Percentiles rank a stretch among this genome's conserved stretches.
These are phyloP conservation scores for Microdochium trichocladiopsis DNA, from an alignment of 2,329 filamentous ascomycete species.

Conservation along the genomic window DNA sequence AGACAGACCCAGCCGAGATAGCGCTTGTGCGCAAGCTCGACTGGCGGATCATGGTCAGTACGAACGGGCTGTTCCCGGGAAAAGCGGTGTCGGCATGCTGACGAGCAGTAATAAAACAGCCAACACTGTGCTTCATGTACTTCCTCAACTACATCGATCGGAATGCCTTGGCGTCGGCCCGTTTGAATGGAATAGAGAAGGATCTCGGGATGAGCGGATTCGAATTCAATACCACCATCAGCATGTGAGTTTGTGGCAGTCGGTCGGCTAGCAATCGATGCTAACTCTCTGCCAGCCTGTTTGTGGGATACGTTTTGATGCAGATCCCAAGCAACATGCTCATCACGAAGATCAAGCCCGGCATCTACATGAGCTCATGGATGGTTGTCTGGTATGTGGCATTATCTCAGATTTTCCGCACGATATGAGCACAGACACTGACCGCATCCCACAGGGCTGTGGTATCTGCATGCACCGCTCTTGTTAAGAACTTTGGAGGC, in stretches of 20 bases:
- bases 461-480: slow-evolving; percentile 22
- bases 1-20: slow-evolving; percentile 25
- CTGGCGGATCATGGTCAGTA: slow-evolving; percentile 21
- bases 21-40: slow-evolving; percentile 27
- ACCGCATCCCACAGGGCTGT: background rate
- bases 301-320: slow-evolving; percentile 30
- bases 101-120: slow-evolving; percentile 7
- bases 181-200: slow-evolving; percentile 29
- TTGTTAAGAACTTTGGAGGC: slow-evolving; percentile 24
- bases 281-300: background rate
- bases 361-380: slow-evolving; percentile 32
- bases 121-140: slow-evolving; percentile 24
- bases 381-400: slow-evolving; percentile 30
- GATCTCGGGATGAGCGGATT: slow-evolving; percentile 28
- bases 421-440: background rate
- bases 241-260: slow-evolving; percentile 8
- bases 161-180: slow-evolving; percentile 39
- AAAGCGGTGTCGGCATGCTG: background rate
- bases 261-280: too few species aligned
- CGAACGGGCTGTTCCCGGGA: background rate
- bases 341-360: slow-evolving; percentile 30
- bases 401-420: slow-evolving; percentile 20
- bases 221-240: slow-evolving; percentile 27
- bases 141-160: slow-evolving; percentile 23
- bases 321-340: slow-evolving; percentile 34